Conservation (phyloP, 306 rosid genomes). For the Prosopis cineraria region DNA sequence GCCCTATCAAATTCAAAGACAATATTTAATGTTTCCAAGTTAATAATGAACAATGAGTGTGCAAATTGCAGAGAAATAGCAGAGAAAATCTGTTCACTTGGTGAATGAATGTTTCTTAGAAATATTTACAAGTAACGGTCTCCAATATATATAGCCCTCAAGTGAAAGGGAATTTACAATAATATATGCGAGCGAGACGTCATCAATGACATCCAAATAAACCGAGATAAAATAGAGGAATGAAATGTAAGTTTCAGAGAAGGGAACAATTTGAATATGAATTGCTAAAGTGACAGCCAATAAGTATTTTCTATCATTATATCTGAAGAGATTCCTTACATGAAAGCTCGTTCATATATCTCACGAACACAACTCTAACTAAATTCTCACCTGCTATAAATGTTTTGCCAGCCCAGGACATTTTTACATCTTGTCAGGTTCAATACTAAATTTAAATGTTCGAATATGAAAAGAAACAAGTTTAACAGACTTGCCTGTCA, state of each 20-base stretch:
- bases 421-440: not conserved
- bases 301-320: no score
- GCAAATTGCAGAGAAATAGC: not conserved
- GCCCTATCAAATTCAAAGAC: constrained; percentile 55
- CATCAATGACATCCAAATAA: no score
- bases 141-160: not conserved
- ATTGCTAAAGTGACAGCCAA: not conserved
- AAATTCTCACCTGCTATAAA: constrained; percentile 10
- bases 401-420: not conserved
- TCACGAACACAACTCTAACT: constrained; percentile 13
- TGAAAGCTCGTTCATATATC: not conserved
- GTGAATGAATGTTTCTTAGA: not conserved
- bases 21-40: constrained; percentile 31
- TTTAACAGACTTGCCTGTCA: constrained; percentile 64
- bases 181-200: no score
- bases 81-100: not conserved
- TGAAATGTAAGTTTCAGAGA: not conserved
- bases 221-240: not conserved
- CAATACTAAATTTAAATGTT: constrained; percentile 5
- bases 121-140: not conserved
- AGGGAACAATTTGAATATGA: not conserved
- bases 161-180: no score
- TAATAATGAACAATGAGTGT: constrained; percentile 19
- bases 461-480: constrained; percentile 3
- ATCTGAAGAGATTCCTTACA: not conserved